Evolutionary conservation across 257 asterid species (phyloP).

Genomic region (Solanum sejunctum): DNA sequence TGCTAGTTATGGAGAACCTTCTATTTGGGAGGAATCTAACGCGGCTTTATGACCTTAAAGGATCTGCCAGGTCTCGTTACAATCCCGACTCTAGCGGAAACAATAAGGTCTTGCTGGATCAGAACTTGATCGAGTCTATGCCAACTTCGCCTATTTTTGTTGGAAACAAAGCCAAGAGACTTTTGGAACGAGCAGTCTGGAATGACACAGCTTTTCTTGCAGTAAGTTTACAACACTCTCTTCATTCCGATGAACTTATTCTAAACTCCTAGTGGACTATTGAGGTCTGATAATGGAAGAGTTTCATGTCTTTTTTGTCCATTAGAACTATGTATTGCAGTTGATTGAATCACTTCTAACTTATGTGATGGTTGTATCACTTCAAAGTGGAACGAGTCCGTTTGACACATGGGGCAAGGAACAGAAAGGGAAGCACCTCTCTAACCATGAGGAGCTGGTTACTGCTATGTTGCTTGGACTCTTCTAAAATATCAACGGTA

Average conservation of each 20-base stretch:
- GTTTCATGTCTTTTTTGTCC: neutral
- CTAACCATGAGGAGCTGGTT: neutral
- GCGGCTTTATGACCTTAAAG: constrained; percentile 87
- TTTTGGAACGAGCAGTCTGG: constrained; percentile 4
- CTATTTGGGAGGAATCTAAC: constrained; percentile 74
- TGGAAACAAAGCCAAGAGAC: constrained; percentile 10
- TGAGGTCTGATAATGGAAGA: neutral
- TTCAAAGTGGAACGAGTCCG: neutral
- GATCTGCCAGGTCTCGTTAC: constrained; percentile 89
- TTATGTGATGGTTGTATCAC: neutral
- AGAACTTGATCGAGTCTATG: constrained; percentile 94
- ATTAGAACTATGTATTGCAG: neutral
- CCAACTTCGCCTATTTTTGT: constrained; percentile 75
- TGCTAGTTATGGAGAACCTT: constrained; percentile 93
- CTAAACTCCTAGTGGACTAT: neutral
- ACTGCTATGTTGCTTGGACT: neutral
- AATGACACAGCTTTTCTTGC: constrained; percentile 4
- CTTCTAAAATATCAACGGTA: neutral
- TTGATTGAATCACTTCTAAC: neutral
- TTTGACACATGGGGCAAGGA: neutral
- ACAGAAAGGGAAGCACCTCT: neutral
- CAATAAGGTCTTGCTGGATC: constrained; percentile 83
- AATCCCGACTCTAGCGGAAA: constrained; percentile 82
- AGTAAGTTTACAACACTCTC: constrained; percentile 35
- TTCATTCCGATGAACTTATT: neutral